These are phyloP conservation scores for Neofusicoccum cordaticola DNA, from an alignment of 2,329 filamentous ascomycete species.

Conservation along the genomic window DNA sequence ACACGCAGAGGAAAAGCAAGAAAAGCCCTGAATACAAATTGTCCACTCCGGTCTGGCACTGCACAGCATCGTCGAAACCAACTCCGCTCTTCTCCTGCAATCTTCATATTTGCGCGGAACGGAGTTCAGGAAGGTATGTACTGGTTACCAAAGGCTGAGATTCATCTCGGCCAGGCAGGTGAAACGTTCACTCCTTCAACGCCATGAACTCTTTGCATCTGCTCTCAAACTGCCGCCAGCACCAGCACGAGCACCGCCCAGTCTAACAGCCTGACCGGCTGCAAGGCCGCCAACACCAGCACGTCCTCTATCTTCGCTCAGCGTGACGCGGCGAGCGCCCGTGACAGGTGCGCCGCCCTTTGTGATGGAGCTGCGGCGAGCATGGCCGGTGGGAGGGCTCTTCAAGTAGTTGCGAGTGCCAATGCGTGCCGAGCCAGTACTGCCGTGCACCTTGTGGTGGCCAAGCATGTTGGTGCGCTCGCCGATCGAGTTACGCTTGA, in stretches of 20 bases:
- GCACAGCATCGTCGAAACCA: background rate
- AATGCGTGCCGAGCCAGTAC: conserved; percentile 61
- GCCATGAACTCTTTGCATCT: conserved; percentile 19
- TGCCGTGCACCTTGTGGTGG: conserved; percentile 45
- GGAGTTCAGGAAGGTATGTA: no score
- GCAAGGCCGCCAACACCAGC: conserved; percentile 26
- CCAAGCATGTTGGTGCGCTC: conserved; percentile 48
- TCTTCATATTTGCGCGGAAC: background rate
- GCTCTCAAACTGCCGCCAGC: conserved; percentile 15
- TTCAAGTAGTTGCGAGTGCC: conserved; percentile 67
- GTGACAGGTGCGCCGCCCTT: conserved; percentile 52
- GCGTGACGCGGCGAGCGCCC: conserved; percentile 36
- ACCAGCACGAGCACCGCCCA: conserved; percentile 18
- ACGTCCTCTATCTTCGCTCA: conserved; percentile 29
- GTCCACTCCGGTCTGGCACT: background rate
- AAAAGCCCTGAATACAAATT: background rate
- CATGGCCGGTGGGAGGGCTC: conserved; percentile 55
- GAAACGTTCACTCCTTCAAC: background rate
- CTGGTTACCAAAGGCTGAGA: no score
- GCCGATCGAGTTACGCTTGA: conserved; percentile 56
- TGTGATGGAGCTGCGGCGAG: conserved; percentile 61
- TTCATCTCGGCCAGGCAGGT: background rate
- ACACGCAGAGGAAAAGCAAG: background rate
- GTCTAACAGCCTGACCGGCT: conserved; percentile 29
- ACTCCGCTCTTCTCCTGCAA: background rate